Conservation (phyloP, 352 stramenopile species). For the Phytophthora litchii region DNA sequence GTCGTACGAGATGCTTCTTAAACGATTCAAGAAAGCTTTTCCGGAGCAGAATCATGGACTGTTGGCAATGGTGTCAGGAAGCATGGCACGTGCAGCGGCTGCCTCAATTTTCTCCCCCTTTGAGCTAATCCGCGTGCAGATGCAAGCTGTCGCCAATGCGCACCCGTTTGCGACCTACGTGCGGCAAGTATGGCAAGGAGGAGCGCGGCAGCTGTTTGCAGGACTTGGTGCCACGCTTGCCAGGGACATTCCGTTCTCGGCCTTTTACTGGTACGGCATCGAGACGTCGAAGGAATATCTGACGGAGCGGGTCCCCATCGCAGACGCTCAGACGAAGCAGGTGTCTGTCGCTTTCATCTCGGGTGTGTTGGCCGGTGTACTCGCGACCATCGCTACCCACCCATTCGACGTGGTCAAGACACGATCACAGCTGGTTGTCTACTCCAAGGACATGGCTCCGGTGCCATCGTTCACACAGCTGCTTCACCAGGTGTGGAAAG, state of each 20-base stretch:
- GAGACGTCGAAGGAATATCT: conserved; percentile 81
- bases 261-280: conserved; percentile 93
- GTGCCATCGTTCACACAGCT: conserved; percentile 45
- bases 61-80: conserved; percentile 58
- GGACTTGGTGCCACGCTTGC: conserved; percentile 91
- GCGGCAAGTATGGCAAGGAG: conserved; percentile 44
- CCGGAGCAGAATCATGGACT: conserved; percentile 45
- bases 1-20: conserved; percentile 87
- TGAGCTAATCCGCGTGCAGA: conserved; percentile 88
- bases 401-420: conserved; percentile 97
- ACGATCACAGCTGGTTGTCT: conserved; percentile 71
- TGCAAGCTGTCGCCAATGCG: conserved; percentile 72
- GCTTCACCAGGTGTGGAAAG: conserved; percentile 50
- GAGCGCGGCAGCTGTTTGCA: conserved; percentile 51
- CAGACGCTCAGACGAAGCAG: conserved; percentile 35
- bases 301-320: conserved; percentile 28
- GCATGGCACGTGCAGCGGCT: conserved; percentile 52
- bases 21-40: conserved; percentile 39
- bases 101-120: conserved; percentile 84
- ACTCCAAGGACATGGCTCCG: conserved; percentile 33
- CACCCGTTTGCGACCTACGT: conserved; percentile 58
- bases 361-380: conserved; percentile 74
- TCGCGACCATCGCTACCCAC: conserved; percentile 92
- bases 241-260: conserved; percentile 95
- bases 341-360: conserved; percentile 83